Base-by-base conservation (phyloP, 805 yeast species). In the Yamadazyma sp. region DNA sequence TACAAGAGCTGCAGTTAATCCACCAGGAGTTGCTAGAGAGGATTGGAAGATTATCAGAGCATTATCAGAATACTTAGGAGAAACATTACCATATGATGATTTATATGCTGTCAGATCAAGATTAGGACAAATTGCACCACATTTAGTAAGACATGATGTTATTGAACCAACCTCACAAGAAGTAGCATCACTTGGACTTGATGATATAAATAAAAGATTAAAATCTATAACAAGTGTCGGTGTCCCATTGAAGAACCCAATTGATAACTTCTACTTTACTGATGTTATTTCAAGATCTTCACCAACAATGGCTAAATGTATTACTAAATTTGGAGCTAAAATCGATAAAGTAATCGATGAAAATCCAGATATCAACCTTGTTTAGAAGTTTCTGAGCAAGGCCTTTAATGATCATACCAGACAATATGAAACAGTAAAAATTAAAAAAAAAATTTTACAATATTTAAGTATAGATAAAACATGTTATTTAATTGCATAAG, bases 1-100 rank as follows among this genome's bases (percentile, higher is more conserved):
- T 39, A 82, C 95, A 3, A 75, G 91, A 45, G 95, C 95, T 28
- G 93, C 95, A 27, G 80, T 86, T 19, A 84, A 81, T 43, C 82
- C 93, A 6, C 95, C 95, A 30, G 95, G 93, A 19, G 83, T 75
- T 31, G 93, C 95, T 29, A 81, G 95, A 59, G 95, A 86, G 62
- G 95, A 86, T 64, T 86, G 95, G 95, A 81, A 81, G 66, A 82
- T 86, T 44, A 59, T 86, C 49, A 78, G 89, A 63, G 95, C 95
- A 2, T 71, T 84, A 40, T 77, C 86, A 37, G 95, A 86, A 60
- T 84, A 82, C 57, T 62, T 86, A 45, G 80, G 78, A 33, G 75
- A 72, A 24, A 65, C 82, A 2, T 72, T 86, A 50, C 89, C 89
- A 22, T 86, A 86, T 56, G 91, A 86, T 56, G 87, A 81, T 56